Evolutionary conservation across 352 stramenopile species (phyloP).

Genomic region (Thraustotheca clavata): DNA sequence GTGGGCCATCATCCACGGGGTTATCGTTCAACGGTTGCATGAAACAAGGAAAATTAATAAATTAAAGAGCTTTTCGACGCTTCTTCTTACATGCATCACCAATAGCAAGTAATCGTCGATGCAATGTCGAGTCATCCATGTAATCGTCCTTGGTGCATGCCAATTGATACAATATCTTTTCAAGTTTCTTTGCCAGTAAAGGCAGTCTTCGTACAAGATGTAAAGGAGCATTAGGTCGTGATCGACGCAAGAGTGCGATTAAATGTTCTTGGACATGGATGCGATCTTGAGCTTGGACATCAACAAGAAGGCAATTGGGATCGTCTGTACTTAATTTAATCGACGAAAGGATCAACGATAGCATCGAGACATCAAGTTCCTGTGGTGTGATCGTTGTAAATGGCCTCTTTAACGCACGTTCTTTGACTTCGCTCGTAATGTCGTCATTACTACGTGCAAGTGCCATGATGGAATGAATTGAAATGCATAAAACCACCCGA

Average conservation of each 20-base stretch:
- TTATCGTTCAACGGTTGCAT: neutral
- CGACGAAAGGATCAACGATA: neutral
- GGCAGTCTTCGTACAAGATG: neutral
- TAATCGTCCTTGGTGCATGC: neutral
- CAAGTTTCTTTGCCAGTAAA: neutral
- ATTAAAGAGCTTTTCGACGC: neutral
- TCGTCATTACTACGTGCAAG: too few species aligned
- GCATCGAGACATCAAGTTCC: neutral
- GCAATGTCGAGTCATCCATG: neutral
- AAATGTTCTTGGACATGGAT: neutral
- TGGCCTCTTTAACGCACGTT: too few species aligned
- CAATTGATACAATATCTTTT: neutral
- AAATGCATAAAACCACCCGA: too few species aligned
- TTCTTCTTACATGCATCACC: neutral
- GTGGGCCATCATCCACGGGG: neutral
- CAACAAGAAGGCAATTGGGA: neutral
- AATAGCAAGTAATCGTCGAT: neutral
- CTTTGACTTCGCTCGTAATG: too few species aligned
- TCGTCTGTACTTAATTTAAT: neutral
- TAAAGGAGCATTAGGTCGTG: neutral
- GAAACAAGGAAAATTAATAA: slow-evolving; percentile 10
- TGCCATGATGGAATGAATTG: too few species aligned
- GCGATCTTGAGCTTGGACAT: neutral
- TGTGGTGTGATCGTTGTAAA: neutral
- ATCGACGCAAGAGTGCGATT: neutral